Evolutionary conservation across 164 flowering plant species (phyloP).

Genomic region (Stephania japonica): DNA sequence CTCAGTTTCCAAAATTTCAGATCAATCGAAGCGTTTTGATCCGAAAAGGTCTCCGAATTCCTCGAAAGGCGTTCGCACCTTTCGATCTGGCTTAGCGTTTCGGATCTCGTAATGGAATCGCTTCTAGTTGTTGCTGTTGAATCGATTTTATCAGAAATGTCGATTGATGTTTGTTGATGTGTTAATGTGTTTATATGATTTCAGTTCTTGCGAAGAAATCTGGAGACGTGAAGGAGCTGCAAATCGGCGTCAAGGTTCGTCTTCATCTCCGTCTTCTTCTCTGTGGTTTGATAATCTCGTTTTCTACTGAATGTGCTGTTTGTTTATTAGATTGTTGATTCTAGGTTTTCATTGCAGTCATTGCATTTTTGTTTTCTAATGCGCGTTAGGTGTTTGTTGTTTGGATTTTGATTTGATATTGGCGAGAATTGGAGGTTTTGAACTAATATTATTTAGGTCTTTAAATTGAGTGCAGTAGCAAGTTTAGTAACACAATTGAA

Average conservation of each 20-base stretch:
- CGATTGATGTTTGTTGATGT: background rate
- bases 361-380: background rate
- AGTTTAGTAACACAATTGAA: background rate
- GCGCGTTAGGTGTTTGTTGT: background rate
- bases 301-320: background rate
- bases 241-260: slow-evolving; percentile 76
- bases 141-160: background rate
- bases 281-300: background rate
- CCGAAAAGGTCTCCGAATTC: background rate
- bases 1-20: background rate
- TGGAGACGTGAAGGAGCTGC: slow-evolving; percentile 60
- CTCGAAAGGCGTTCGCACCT: background rate
- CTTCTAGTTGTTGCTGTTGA: background rate
- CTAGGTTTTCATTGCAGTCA: background rate
- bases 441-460: background rate
- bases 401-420: background rate
- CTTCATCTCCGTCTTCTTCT: background rate
- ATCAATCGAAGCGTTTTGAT: background rate
- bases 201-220: slow-evolving; percentile 50
- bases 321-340: background rate
- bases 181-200: background rate
- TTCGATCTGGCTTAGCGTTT: background rate
- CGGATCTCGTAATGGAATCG: background rate
- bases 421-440: background rate
- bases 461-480: background rate